Conservation (phyloP, 306 rosid species). For the Castanospermum australe region DNA sequence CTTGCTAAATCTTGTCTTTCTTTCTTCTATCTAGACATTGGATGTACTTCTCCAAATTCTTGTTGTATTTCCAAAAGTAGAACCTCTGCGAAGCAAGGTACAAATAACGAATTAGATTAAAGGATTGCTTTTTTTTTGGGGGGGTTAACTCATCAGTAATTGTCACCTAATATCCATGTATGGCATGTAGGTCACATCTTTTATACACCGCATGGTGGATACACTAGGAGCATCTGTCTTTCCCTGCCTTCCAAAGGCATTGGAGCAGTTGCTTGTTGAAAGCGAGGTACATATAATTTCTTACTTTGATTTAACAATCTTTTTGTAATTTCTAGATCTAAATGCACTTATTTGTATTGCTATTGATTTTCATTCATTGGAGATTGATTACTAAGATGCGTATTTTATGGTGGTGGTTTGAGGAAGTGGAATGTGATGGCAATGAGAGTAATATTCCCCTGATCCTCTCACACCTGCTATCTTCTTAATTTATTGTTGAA, state of each 20-base stretch:
- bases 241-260: conserved; percentile 92
- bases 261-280: conserved; percentile 84
- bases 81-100: conserved; percentile 75
- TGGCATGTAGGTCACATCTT: conserved; percentile 78
- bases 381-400: background rate
- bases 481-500: background rate
- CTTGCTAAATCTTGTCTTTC: conserved; percentile 19
- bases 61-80: conserved; percentile 76
- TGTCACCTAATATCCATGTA: conserved; percentile 25
- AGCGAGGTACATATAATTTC: conserved; percentile 64
- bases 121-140: background rate
- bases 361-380: background rate
- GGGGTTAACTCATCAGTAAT: conserved; percentile 1
- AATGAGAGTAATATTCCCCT: background rate
- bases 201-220: conserved; percentile 97
- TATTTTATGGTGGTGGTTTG: background rate
- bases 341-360: conserved; percentile 11
- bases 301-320: background rate
- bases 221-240: conserved; percentile 84
- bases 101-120: conserved; percentile 13
- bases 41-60: conserved; percentile 95
- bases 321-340: background rate
- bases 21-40: conserved; percentile 56
- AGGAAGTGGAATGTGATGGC: conserved; percentile 18
- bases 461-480: background rate